Evolutionary conservation across 768 basidiomycete genomes (phyloP), one percentile per base, ranked within the genome.

Genomic region (Pholiota microspora): DNA sequence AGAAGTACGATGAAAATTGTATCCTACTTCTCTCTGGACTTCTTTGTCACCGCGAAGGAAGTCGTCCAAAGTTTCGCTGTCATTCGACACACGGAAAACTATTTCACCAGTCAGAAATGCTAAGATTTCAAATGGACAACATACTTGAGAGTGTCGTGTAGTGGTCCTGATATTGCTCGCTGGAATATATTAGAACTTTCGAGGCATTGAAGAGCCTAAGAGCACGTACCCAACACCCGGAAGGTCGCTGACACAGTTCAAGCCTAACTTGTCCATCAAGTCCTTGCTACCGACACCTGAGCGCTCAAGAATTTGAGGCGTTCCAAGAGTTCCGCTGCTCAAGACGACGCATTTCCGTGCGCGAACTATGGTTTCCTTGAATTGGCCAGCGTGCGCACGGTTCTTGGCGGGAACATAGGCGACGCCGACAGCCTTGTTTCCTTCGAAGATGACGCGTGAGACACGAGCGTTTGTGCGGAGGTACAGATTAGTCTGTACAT

Each of bases 121-220:
- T 29, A 16, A 13, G 24, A 45, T 7, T 2, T 4, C 18, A 16
- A 21, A 2, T 5, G 15, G 10, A 16, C 24, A 9, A 66, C 79
- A 51, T 59, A 85, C 84, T 68, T 1, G 82, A 81, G 28, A 87
- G 74, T 0, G 85, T 88, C 9, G 85, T 87, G 66, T 87, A 88
- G 63, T 88, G 86, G 62, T 87, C 86, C 66, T 87, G 85, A 68
- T 88, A 88, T 66, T 88, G 70, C 67, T 87, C 84, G 42, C 85
- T 84, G 24, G 13, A 16, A 45, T 31, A 29, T 46, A 8, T 10
- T 15, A 32, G 38, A 51, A 21, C 18, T 2, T 28, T 3, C 15
- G 6, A 21, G 32, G 36, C n/a, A 7, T 16, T n/a, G 21, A 35
- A 21, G 29, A 4, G 29, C 2, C 9, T 8, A 23, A 53, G 10